Evolutionary conservation across 495 filamentous ascomycete genomes (phyloP).

Genomic region (Barbatosphaeria neglecta): DNA sequence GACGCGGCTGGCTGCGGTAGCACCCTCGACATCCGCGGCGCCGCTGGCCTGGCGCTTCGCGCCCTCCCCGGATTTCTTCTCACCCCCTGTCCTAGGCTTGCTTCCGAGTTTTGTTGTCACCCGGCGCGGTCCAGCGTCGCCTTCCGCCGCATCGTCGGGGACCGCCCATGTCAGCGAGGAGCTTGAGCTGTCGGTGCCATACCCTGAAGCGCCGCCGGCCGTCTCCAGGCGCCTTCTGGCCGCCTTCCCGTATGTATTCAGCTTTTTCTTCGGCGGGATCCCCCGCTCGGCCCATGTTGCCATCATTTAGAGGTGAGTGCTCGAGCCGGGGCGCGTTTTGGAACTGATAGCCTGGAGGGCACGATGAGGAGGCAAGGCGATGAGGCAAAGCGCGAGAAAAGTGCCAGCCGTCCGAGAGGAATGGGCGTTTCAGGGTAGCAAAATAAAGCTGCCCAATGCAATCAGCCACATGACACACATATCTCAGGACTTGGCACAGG

Average conservation of each 20-base stretch:
- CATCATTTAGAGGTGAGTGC: constrained; percentile 10
- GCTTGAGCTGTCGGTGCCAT: background rate
- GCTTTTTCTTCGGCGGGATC: constrained; percentile 21
- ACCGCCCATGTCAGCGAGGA: background rate
- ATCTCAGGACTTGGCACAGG: too few species aligned
- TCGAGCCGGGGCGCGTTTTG: too few species aligned
- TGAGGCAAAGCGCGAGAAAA: too few species aligned
- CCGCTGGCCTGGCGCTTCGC: background rate
- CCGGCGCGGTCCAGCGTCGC: background rate
- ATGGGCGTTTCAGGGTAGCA: too few species aligned
- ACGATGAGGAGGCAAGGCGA: too few species aligned
- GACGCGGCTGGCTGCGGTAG: background rate
- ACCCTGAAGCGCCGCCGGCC: background rate
- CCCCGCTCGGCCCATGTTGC: constrained; percentile 20
- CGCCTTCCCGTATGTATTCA: constrained; percentile 29
- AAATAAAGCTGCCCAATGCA: too few species aligned
- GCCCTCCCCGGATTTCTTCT: background rate
- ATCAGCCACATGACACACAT: too few species aligned
- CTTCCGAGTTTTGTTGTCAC: background rate
- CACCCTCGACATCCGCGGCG: background rate
- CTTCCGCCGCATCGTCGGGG: background rate
- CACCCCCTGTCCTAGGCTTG: background rate
- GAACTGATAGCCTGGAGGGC: too few species aligned
- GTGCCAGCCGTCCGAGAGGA: too few species aligned
- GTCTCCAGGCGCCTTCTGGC: constrained; percentile 16